Conservation (phyloP, 495 filamentous ascomycete genomes). For the Aspergillus cristatus region DNA sequence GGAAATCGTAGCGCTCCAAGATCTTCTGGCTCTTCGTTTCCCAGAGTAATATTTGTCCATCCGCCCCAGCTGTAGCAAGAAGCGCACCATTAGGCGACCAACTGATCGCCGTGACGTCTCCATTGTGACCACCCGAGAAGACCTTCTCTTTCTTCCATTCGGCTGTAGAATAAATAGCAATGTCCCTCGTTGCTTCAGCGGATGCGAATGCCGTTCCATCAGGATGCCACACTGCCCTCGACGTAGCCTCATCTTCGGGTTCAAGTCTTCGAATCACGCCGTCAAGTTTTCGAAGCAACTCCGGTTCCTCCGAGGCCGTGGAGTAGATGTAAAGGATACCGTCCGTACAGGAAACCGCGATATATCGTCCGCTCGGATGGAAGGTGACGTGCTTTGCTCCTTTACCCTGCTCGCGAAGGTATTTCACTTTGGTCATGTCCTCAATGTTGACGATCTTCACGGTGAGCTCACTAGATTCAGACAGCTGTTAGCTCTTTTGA, state of each 20-base stretch:
- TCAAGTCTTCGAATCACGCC: constrained; percentile 75
- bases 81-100: constrained; percentile 95
- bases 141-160: constrained; percentile 77
- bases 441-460: constrained; percentile 79
- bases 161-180: constrained; percentile 74
- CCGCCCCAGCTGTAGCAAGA: constrained; percentile 70
- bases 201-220: constrained; percentile 87
- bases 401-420: constrained; percentile 70
- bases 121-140: constrained; percentile 71
- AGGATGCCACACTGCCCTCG: constrained; percentile 81
- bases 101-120: constrained; percentile 74
- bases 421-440: constrained; percentile 64
- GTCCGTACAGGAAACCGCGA: constrained; percentile 79
- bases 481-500: constrained; percentile 7
- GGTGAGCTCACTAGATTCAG: constrained; percentile 75
- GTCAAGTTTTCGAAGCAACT: constrained; percentile 73
- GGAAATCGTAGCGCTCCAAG: constrained; percentile 54
- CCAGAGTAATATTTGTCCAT: constrained; percentile 81
- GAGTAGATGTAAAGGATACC: constrained; percentile 87
- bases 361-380: constrained; percentile 66
- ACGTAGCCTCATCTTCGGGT: constrained; percentile 65
- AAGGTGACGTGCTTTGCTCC: constrained; percentile 86
- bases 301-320: constrained; percentile 66
- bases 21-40: constrained; percentile 78
- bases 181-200: constrained; percentile 73